Conservation (phyloP, 768 basidiomycete genomes). For the Lyophyllum shimeji region DNA sequence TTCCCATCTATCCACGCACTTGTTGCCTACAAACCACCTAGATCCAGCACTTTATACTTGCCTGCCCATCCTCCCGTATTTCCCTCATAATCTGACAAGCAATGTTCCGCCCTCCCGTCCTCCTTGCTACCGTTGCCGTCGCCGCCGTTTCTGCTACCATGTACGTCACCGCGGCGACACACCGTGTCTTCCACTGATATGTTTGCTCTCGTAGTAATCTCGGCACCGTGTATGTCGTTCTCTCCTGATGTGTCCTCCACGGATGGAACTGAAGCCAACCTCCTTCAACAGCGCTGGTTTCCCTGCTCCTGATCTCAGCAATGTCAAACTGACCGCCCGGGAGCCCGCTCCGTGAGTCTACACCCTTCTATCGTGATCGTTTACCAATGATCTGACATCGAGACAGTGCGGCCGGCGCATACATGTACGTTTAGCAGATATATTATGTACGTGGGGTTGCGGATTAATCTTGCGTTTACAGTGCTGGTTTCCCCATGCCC, state of each 20-base stretch:
- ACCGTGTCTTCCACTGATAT: background rate
- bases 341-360: slow-evolving; percentile 12
- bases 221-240: background rate
- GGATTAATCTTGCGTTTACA: background rate
- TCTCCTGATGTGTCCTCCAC: background rate
- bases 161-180: background rate
- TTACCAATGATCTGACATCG: background rate
- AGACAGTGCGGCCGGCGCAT: background rate
- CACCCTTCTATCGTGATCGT: background rate
- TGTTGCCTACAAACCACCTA: background rate
- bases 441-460: no score
- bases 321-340: slow-evolving; percentile 6
- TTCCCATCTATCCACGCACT: background rate
- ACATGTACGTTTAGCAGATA: background rate
- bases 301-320: slow-evolving; percentile 10
- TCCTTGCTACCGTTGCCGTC: slow-evolving; percentile 4
- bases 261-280: background rate
- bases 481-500: background rate
- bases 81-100: background rate
- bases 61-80: background rate
- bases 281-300: slow-evolving; percentile 11
- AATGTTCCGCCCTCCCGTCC: slow-evolving; percentile 12
- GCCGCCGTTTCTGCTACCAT: slow-evolving; percentile 11
- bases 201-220: background rate
- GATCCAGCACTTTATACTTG: background rate